Conservation (phyloP, 2,329 filamentous ascomycete genomes). For the Phaeosphaeriaceae sp. region DNA sequence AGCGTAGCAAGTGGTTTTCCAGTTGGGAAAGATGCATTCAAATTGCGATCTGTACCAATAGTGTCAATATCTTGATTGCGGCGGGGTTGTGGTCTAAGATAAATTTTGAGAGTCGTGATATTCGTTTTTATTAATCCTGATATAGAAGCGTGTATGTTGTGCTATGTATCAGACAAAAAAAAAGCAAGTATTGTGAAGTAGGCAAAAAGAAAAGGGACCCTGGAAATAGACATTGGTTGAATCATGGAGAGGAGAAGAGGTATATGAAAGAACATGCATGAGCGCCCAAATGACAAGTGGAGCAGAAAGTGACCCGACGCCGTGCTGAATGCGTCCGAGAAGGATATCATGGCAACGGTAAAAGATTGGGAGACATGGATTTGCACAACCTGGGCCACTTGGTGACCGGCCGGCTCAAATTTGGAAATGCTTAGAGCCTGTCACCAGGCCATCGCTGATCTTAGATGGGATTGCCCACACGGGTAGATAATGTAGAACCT, state of each 20-base stretch:
- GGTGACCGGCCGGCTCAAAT: conserved; percentile 26
- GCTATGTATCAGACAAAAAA: conserved; percentile 7
- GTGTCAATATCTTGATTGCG: no score
- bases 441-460: conserved; percentile 76
- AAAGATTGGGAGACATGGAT: conserved; percentile 37
- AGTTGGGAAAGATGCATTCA: no score
- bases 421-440: conserved; percentile 73
- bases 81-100: no score
- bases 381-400: conserved; percentile 24
- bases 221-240: conserved; percentile 4
- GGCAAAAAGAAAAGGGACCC: conserved; percentile 9
- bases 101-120: neutral
- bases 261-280: conserved; percentile 25
- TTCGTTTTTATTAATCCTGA: conserved; percentile 32
- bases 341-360: conserved; percentile 42
- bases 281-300: conserved; percentile 31
- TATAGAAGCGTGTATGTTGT: conserved; percentile 21
- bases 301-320: conserved; percentile 33
- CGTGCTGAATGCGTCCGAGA: conserved; percentile 37
- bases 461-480: conserved; percentile 82
- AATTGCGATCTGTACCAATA: no score
- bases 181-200: conserved; percentile 10
- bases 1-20: no score
- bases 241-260: conserved; percentile 2
- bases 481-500: conserved; percentile 77